Percentiles rank a stretch among this genome's conserved stretches.
phyloP scores from a whole-genome alignment of 345 rosid genomes.

The Citrus trifoliata region DNA sequence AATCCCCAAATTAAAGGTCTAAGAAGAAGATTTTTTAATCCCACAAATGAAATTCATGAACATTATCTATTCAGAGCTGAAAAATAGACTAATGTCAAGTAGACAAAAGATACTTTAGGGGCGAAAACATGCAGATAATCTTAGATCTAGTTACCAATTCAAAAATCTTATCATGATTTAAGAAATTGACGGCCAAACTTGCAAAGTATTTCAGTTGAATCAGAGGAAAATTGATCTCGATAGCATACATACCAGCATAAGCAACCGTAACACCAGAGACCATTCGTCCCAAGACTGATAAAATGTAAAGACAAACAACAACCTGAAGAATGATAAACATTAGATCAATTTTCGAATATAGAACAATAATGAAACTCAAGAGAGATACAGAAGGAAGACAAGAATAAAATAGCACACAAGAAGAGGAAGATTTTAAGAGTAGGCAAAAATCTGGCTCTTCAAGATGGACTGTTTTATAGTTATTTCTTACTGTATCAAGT shows the following conservation, averaged over 20 bases:
- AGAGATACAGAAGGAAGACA: neutral
- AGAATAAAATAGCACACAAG: neutral
- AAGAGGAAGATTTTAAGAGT: neutral
- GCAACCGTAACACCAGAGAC: slow-evolving; percentile 86
- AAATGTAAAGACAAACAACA: slow-evolving; percentile 61
- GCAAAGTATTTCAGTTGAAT: neutral
- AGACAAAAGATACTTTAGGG: neutral
- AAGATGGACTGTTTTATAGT: neutral
- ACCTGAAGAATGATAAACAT: slow-evolving; percentile 48
- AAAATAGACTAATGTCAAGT: neutral
- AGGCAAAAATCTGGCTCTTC: neutral
- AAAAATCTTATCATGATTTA: neutral
- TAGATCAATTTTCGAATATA: neutral
- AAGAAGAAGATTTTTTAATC: neutral
- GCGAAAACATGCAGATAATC: neutral
- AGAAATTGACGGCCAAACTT: neutral
- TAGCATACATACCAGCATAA: slow-evolving; percentile 71
- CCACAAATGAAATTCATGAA: too few relatives aligned
- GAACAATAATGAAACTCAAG: neutral
- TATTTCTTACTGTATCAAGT: neutral
- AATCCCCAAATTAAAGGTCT: neutral
- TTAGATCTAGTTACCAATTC: neutral
- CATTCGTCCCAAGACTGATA: slow-evolving; percentile 75
- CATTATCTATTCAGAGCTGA: neutral
- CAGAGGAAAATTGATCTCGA: neutral